Percentiles rank a stretch among this genome's conserved stretches.
Evolutionary conservation across 192 early-diverging fungal genomes (phyloP).

Genomic region (Entophlyctis helioformis): DNA sequence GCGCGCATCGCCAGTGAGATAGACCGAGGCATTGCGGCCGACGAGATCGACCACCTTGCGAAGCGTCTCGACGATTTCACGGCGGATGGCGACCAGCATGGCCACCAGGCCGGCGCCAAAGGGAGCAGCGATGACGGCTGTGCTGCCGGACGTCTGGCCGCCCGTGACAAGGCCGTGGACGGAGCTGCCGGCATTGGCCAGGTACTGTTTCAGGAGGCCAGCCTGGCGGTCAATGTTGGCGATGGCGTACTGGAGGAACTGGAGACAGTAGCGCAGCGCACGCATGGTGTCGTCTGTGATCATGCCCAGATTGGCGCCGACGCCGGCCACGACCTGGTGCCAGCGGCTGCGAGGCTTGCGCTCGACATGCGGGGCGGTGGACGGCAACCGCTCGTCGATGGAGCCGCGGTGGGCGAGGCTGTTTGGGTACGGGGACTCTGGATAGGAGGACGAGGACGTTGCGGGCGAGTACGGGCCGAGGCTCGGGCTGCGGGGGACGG

Average conservation of each 20-base stretch:
- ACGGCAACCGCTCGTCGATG: too few relatives aligned
- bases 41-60: conserved; percentile 80
- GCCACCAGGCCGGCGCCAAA: neutral
- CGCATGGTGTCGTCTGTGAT: conserved; percentile 82
- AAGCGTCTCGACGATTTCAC: conserved; percentile 75
- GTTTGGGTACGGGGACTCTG: too few relatives aligned
- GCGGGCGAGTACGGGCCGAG: too few relatives aligned
- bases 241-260: conserved; percentile 78
- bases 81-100: conserved; percentile 30
- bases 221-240: conserved; percentile 25
- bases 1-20: conserved; percentile 71
- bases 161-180: conserved; percentile 1
- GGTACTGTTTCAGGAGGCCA: conserved; percentile 11
- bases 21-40: conserved; percentile 70
- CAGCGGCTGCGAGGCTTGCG: conserved; percentile 36
- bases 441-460: too few relatives aligned
- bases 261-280: conserved; percentile 76
- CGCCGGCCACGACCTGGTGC: conserved; percentile 49
- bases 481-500: too few relatives aligned
- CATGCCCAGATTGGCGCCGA: conserved; percentile 55
- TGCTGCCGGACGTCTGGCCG: neutral
- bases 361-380: too few relatives aligned
- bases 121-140: conserved; percentile 11
- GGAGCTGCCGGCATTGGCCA: conserved; percentile 5
- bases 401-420: too few relatives aligned